These are phyloP conservation scores for Beauveria sp. DNA, from an alignment of 2,329 filamentous ascomycete genomes.

Conservation along the genomic window DNA sequence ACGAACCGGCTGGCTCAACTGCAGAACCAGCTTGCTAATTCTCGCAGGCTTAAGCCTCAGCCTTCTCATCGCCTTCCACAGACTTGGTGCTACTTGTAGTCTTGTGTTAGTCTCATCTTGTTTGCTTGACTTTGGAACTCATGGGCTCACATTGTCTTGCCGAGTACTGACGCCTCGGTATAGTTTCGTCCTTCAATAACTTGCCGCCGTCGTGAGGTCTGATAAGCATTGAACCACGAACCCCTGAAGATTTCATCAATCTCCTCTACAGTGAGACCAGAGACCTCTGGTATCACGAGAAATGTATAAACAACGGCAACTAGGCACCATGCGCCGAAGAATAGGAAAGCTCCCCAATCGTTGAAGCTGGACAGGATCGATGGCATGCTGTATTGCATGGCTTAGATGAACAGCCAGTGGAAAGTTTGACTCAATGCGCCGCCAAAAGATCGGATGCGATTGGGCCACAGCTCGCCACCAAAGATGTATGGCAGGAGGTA, in stretches of 20 bases:
- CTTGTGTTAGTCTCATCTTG: too few relatives aligned
- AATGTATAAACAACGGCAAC: constrained; percentile 28
- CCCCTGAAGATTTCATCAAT: constrained; percentile 24
- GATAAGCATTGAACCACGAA: constrained; percentile 12
- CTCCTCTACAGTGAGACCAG: constrained; percentile 26
- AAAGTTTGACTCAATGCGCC: constrained; percentile 24
- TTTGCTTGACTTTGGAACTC: too few relatives aligned
- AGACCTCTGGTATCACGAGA: constrained; percentile 28
- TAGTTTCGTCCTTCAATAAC: too few relatives aligned
- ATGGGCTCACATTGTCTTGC: too few relatives aligned
- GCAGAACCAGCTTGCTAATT: too few relatives aligned
- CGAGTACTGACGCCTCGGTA: too few relatives aligned
- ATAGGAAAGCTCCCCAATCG: constrained; percentile 33
- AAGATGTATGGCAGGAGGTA: constrained; percentile 37
- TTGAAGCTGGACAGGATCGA: constrained; percentile 23
- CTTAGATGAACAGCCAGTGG: constrained; percentile 25
- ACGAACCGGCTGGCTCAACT: too few relatives aligned
- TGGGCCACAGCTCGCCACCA: constrained; percentile 36
- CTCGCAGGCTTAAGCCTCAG: too few relatives aligned
- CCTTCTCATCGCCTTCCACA: too few relatives aligned
- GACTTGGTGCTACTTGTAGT: too few relatives aligned
- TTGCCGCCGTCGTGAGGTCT: too few relatives aligned
- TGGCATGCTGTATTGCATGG: constrained; percentile 23
- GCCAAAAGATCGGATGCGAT: constrained; percentile 36
- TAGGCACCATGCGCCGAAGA: constrained; percentile 29